Conservation (phyloP, 306 rosid genomes). For the Cicer yamashitae region DNA sequence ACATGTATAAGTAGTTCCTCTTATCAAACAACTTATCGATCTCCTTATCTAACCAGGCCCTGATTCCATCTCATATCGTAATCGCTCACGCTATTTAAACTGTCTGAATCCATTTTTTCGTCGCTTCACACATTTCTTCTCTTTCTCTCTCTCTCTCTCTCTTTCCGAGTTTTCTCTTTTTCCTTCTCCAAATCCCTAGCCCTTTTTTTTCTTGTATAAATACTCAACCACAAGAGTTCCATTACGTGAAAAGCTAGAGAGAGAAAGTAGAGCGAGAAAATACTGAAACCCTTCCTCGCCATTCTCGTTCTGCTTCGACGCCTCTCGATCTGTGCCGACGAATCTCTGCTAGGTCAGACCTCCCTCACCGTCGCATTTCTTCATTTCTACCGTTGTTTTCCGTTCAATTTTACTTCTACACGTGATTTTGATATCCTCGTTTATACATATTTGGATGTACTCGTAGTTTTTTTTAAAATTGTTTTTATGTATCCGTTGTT, state of each 20-base stretch:
- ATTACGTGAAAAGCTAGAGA: constrained; percentile 62
- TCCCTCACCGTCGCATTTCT: constrained; percentile 41
- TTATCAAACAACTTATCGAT: constrained; percentile 44
- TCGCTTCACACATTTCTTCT: constrained; percentile 60
- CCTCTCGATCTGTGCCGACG: constrained; percentile 78
- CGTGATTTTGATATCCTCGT: constrained; percentile 28
- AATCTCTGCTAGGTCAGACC: constrained; percentile 52
- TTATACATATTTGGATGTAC: neutral
- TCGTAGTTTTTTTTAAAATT: neutral
- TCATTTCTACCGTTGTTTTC: constrained; percentile 30
- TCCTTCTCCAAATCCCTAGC: constrained; percentile 85
- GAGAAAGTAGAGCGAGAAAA: constrained; percentile 75
- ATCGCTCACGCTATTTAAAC: constrained; percentile 84
- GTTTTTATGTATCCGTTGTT: constrained; percentile 22
- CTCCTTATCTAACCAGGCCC: neutral
- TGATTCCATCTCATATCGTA: constrained; percentile 49
- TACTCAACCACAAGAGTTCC: constrained; percentile 62
- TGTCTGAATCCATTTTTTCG: constrained; percentile 76
- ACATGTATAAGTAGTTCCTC: fast-evolving
- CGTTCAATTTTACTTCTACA: constrained; percentile 28
- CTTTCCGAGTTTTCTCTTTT: constrained; percentile 52
- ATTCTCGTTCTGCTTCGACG: constrained; percentile 47
- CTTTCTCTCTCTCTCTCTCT: constrained; percentile 51
- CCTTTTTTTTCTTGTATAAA: constrained; percentile 67
- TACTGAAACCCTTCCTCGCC: constrained; percentile 53